phyloP scores from a whole-genome alignment of 495 filamentous ascomycete genomes.

The Lentithecium fluviatile region DNA sequence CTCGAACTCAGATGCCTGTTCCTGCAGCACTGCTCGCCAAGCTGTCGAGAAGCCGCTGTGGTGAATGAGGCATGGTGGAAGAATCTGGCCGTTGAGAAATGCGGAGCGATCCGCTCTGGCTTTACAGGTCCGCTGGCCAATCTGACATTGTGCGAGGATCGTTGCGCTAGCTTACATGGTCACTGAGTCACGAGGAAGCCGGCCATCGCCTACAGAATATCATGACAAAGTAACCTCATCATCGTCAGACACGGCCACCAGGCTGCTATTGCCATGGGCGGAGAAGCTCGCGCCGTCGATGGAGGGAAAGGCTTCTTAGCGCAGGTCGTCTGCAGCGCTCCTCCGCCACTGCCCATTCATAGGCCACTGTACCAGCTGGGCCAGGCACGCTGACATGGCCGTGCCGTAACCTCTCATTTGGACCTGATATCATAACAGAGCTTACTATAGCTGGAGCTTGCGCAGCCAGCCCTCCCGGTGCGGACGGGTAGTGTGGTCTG shows the following conservation, averaged over 20 bases:
- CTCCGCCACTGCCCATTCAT: conserved; percentile 25
- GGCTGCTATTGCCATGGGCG: conserved; percentile 25
- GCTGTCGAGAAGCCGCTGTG: conserved; percentile 11
- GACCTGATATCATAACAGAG: conserved; percentile 27
- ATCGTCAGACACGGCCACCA: conserved; percentile 23
- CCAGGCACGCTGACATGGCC: conserved; percentile 29
- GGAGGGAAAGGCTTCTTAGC: conserved; percentile 16
- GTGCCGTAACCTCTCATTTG: conserved; percentile 29
- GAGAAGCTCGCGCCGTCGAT: conserved; percentile 25
- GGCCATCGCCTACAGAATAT: neutral
- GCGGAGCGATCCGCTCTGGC: conserved; percentile 35
- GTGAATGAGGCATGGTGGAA: conserved; percentile 31
- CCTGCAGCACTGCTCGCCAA: conserved; percentile 34
- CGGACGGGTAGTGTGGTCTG: conserved; percentile 16
- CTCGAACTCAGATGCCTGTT: conserved; percentile 31
- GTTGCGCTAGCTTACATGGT: conserved; percentile 11
- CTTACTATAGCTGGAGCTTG: conserved; percentile 30
- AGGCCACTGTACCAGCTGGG: conserved; percentile 10
- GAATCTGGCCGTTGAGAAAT: conserved; percentile 32
- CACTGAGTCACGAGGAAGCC: conserved; percentile 8
- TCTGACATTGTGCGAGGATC: conserved; percentile 20
- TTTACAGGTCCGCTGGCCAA: conserved; percentile 23
- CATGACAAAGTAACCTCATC: conserved; percentile 5
- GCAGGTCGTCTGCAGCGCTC: conserved; percentile 23
- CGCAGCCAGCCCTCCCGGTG: conserved; percentile 21